Evolutionary conservation across 2,329 filamentous ascomycete species (phyloP), one percentile per base, ranked within the genome.

Genomic region (Aspergillus sp.): DNA sequence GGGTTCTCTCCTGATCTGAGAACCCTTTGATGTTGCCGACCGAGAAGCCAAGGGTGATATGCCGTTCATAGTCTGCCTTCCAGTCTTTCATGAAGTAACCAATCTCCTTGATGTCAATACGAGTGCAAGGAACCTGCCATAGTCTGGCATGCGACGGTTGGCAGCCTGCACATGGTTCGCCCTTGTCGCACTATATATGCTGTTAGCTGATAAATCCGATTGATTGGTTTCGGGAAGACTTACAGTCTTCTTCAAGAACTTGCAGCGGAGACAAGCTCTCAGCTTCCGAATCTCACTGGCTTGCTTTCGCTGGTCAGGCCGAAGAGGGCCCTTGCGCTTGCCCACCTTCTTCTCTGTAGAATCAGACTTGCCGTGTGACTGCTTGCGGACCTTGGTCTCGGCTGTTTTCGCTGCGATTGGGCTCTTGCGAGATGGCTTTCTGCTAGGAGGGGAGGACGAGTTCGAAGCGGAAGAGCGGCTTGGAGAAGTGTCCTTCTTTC

Each of bases 21-120:
- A 87, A 88, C 33, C 93, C 93, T 80, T 96, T 96, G 79, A 97
- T 95, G 71, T 97, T 97, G 76, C 89, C 93, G 49, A 96, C 89
- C 2, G 92, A 96, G 72, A 97, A 91, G 55, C 90, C 91, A 57
- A 90, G 86, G 62, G 86, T 89, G 66, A 95, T 85, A 73, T 97
- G 93, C 66, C 92, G 89, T 78, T 96, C 92, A 69, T 95, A 96
- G 75, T 98, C 93, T 45, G 92, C 93, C 79, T 93, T 96, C 93
- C 93, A 98, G 76, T 97, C 93, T 82, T 97, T 97, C 90, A 97
- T 95, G 82, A 98, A 98, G 77, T 96, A 96, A 44, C 87, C 90
- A 69, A 98, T 96, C 70, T 98, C 93, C 83, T 96, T 97, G 82
- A 98, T 98, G 75, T 97, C 93, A 70, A 97, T 96, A 61, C 93